These are phyloP conservation scores for Verruconis gallopava DNA, from an alignment of 2,329 filamentous ascomycete species.

Conservation along the genomic window DNA sequence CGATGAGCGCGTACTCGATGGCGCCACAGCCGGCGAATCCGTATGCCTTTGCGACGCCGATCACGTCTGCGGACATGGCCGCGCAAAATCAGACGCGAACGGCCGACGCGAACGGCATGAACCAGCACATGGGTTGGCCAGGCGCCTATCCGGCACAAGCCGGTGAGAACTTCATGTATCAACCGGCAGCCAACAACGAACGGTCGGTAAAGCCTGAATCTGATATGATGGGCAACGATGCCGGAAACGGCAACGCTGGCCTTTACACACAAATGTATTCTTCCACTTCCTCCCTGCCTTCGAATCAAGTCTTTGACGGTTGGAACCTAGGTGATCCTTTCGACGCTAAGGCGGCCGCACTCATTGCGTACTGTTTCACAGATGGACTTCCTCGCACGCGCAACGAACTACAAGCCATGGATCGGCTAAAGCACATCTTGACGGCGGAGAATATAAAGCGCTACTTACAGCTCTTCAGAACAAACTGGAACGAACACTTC, in stretches of 20 bases:
- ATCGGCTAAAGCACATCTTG: conserved; percentile 43
- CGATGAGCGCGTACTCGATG: background rate
- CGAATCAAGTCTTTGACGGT: conserved; percentile 17
- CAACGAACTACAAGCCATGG: conserved; percentile 35
- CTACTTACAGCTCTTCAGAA: conserved; percentile 57
- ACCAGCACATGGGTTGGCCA: background rate
- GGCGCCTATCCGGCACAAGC: background rate
- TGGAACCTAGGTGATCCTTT: conserved; percentile 34
- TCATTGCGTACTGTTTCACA: conserved; percentile 40
- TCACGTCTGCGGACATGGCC: background rate
- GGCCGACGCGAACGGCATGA: conserved; percentile 3
- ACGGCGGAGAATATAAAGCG: conserved; percentile 56
- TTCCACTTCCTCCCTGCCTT: conserved; percentile 4
- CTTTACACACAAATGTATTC: conserved; percentile 6
- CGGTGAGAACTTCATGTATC: background rate
- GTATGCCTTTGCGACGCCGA: background rate
- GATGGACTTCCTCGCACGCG: conserved; percentile 20
- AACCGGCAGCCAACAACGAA: background rate
- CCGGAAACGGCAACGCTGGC: background rate
- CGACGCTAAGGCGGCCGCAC: conserved; percentile 31
- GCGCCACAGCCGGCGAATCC: background rate
- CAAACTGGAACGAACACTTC: conserved; percentile 60
- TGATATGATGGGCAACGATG: background rate
- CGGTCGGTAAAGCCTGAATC: background rate
- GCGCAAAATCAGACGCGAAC: background rate